Evolutionary conservation across 768 basidiomycete genomes (phyloP), one percentile per base, ranked within the genome.

Genomic region (Amanita pseudoporphyria): DNA sequence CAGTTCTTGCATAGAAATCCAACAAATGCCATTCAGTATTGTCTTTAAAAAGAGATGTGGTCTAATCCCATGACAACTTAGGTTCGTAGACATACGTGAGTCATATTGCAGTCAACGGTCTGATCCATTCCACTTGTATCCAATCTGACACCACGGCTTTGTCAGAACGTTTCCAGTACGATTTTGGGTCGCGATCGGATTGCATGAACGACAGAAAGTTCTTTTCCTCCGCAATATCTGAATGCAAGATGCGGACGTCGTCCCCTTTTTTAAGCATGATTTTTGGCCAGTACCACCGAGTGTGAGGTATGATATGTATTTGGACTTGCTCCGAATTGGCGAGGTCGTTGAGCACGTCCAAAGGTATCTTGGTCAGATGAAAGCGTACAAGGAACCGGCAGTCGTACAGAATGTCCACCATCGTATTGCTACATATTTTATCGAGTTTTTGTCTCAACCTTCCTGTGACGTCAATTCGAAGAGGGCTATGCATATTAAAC

Each of bases 351-450:
- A 56, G 51, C 2, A 83, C 31, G 6, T 60, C 40, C 1, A 48
- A 18, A 1, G 81, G 79, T 18, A 81, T 69, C 36, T 56, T 65
- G 30, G 56, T 54, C 12, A 77, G 56, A 50, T 74, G 52, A 54
- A 86, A 68, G 16, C 56, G 58, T 37, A 88, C 44, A 3, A 78
- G 56, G 61, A 84, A 89, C 5, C 87, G 79, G 55, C 71, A 70
- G 60, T 89, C 86, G 58, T 77, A 87, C 24, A 87, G 64, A 10
- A 81, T 42, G 19, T 73, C 64, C 12, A 71, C 40, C 9, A 49
- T 50, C 2, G 57, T 49, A 32, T 56, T 51, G 9, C 43, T 61
- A 36, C 40, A 48, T 47, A 36, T 35, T 19, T 38, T 60, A 3
- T 45, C 22, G 36, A 57, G 52, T 36, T 36, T 56, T 10, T 59